Evolutionary conservation across 305 asterid species (phyloP), one percentile per base, ranked within the genome.

Genomic region (Solanum chacoense): DNA sequence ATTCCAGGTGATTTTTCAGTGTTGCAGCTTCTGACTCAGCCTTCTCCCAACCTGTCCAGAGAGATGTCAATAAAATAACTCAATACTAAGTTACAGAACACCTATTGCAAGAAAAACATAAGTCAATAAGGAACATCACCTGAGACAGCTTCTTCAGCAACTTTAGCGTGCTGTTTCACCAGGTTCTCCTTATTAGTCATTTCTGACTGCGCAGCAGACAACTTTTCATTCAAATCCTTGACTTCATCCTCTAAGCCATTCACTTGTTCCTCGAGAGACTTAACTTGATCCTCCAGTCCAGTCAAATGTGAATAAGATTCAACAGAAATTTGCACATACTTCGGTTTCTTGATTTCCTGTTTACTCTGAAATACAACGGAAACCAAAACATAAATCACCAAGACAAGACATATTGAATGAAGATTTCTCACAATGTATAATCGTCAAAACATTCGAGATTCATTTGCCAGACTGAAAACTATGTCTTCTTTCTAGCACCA

Each of bases 91-190:
- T 34, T 35, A 37, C 13, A 3, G 12, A 34, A 20, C 45, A 75
- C 24, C 5, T 75, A 38, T 34, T 75, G 42, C 20, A 29, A 87
- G 8, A 67, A 88, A 32, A 67, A 24, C 29, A 76, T 5, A 14
- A 45, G 76, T 34, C 63, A 37, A 34, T 9, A 35, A 75, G 72
- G 18, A 77, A 81, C 18, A 87, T n/a, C 89, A 97, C 99, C 99
- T 95, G 99, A 95, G 90, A 97, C 98, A 73, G 99, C 99, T 90
- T 97, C 99, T 93, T 97, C 99, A 88, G 99, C 99, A 90, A 97
- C 99, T 92, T 97, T 97, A 55, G 96, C 94, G 81, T 97, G 99
- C 71, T 97, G 99, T 90, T 97, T 97, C 89, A 96, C 99, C 91
- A 96, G 89, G 92, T 88, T 94, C 83, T 96, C 99, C 91, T 97